phyloP scores from a whole-genome alignment of 192 early-diverging fungal species.

The Borealophlyctis nickersoniae region DNA sequence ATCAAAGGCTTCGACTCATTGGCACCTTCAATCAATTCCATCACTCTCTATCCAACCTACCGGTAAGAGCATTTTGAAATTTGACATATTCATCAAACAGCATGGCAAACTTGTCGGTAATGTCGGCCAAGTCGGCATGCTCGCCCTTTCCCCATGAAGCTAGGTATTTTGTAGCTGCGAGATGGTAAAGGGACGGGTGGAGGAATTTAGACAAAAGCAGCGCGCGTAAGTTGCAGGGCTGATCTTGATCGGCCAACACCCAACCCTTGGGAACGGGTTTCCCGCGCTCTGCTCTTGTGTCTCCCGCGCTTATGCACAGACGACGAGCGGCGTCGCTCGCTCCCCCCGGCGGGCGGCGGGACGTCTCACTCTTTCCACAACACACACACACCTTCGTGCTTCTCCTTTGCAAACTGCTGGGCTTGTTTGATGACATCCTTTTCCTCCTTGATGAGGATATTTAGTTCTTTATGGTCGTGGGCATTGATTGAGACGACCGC shows the following conservation, averaged over 20 bases:
- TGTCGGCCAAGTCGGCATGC: constrained; percentile 32
- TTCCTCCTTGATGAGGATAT: constrained; percentile 29
- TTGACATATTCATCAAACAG: constrained; percentile 18
- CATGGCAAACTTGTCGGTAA: constrained; percentile 25
- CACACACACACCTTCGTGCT: constrained; percentile 27
- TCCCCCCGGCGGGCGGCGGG: too few species aligned
- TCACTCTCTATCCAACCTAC: constrained; percentile 16
- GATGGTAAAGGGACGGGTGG: not conserved
- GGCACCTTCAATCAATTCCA: too few species aligned
- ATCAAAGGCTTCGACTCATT: not conserved
- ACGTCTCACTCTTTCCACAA: too few species aligned
- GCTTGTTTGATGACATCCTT: constrained; percentile 31
- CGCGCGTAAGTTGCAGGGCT: too few species aligned
- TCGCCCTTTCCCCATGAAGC: constrained; percentile 32
- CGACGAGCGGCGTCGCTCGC: too few species aligned
- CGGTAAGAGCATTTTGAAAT: constrained; percentile 18
- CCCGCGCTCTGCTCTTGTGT: too few species aligned
- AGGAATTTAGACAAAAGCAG: not conserved
- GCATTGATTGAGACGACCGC: constrained; percentile 17
- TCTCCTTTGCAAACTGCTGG: constrained; percentile 21
- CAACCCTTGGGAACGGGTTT: too few species aligned
- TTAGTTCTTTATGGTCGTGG: constrained; percentile 14
- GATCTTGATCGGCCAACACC: too few species aligned
- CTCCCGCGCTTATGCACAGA: too few species aligned
- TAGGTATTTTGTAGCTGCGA: constrained; percentile 31